Base-by-base conservation (phyloP, 352 stramenopile genomes). In the Aphanomyces invadans region DNA sequence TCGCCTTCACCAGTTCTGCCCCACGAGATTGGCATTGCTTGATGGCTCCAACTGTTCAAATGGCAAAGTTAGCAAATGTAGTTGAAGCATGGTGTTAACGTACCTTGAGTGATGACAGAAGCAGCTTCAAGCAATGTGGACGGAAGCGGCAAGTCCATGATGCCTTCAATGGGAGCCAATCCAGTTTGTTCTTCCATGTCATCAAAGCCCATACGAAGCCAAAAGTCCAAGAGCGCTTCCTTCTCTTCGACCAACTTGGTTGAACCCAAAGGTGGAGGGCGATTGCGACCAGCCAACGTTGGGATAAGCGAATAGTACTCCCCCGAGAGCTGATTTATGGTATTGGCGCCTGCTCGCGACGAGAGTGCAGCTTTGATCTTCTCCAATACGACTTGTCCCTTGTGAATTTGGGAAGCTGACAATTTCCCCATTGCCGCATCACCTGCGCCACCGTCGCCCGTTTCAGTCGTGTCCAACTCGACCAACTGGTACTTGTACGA, bases 151-250 rank as follows among this genome's bases (percentile, higher is more conserved):
- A 62, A 28, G 54, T 62, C 54, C 54, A 62, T 62, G 29, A 62
- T 31, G 17, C 54, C 54, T 62, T 62, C 54, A 21, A 62, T 62
- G 17, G 54, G 54, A n/a, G 54, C 54, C 54, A 62, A 28, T 31
- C 33, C 25, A 21, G 26, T 60, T 44, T 62, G 54, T 32, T 62
- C 54, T 48, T 62, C 54, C 54, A 62, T 62, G 54, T 62, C 54
- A 21, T 62, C 54, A 48, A 62, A 62, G 32, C 54, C 54, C 54
- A 62, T 62, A 17, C 54, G 54, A 17, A 62, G 54, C 54, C 54
- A 62, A 48, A 62, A 62, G 32, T 62, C 54, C 46, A 62, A 2
- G 25, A 3, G 12, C 25, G 54, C 54, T 62, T 44, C 54, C 32
- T 62, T 62, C 31, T 62, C 54, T 44, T 62, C 29, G 28, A 62